Conservation (phyloP, 2,329 filamentous ascomycete species). For the Penicillium sp. region DNA sequence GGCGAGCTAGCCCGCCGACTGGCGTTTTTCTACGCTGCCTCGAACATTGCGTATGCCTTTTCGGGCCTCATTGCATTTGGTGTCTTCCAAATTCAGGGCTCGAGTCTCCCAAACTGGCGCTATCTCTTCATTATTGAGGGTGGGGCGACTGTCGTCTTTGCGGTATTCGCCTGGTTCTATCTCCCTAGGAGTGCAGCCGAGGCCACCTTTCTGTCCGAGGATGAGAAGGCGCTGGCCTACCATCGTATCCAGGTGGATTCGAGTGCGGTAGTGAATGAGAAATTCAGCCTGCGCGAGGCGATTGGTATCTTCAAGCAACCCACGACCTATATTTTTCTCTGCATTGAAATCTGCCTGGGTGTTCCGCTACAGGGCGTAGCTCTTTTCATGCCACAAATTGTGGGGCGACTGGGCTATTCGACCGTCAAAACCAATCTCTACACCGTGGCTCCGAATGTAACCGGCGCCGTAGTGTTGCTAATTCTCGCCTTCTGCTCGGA, state of each 20-base stretch:
- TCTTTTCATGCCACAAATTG: constrained; percentile 57
- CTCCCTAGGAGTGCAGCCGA: constrained; percentile 60
- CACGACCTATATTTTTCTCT: constrained; percentile 51
- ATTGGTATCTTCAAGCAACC: constrained; percentile 52
- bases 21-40: constrained; percentile 70
- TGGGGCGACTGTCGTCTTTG: constrained; percentile 54
- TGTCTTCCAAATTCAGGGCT: constrained; percentile 54
- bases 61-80: constrained; percentile 56
- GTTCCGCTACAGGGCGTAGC: constrained; percentile 55
- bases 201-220: constrained; percentile 60
- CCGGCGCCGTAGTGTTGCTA: constrained; percentile 66
- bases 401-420: constrained; percentile 48
- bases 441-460: constrained; percentile 74
- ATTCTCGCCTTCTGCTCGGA: constrained; percentile 69
- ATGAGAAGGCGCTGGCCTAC: constrained; percentile 64
- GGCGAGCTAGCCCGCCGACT: constrained; percentile 65
- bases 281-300: constrained; percentile 50
- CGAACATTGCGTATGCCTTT: constrained; percentile 66
- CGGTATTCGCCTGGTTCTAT: constrained; percentile 63
- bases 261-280: constrained; percentile 58
- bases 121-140: constrained; percentile 57
- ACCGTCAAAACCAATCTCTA: constrained; percentile 70
- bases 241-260: constrained; percentile 71
- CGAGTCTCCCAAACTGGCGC: constrained; percentile 47
- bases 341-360: constrained; percentile 56